Base-by-base conservation (phyloP, 768 basidiomycete genomes). In the Mycena metata region DNA sequence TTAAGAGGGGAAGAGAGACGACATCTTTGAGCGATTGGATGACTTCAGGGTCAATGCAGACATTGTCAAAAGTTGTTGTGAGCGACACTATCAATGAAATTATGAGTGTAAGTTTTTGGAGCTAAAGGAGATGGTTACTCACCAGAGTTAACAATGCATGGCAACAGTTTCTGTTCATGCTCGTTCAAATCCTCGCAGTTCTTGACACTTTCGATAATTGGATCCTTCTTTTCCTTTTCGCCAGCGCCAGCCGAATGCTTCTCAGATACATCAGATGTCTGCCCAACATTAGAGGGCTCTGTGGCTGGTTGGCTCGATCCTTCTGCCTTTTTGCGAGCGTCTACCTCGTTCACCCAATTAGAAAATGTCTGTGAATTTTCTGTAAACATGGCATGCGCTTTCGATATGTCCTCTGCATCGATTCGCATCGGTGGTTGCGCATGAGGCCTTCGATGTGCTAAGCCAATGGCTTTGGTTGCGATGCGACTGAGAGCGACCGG, bases 101-200 rank as follows among this genome's bases (percentile, higher is more conserved):
- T 56, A 24, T 47, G 35, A 60, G 30, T 65, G 36, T 2, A 57
- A 57, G 55, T 42, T 57, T 57, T 42, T 57, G 23, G 55, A 39
- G 55, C 55, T 15, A 15, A 24, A 57, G 8, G 39, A 23, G 39
- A 45, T 26, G 8, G 47, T 17, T 51, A 66, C 58, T 43, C 51
- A 69, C 69, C 64, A 58, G 21, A 49, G 58, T 70, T 58, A 66
- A 69, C 67, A 54, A 67, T 72, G 52, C 50, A 69, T n/a, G 39
- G 43, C 47, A 73, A 57, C 7, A 73, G 49, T 49, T 41, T 54
- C 39, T 41, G 45, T 46, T 73, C 65, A 56, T 69, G 50, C 42
- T 54, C 43, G 23, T 54, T 60, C 41, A 72, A 36, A 26, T 69
- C 55, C 45, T 21, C 17, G 19, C 36, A 33, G 35, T 64, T 57